Evolutionary conservation across 306 rosid genomes (phyloP), one percentile per base, ranked within the genome.

Genomic region (Vigna trinervia): DNA sequence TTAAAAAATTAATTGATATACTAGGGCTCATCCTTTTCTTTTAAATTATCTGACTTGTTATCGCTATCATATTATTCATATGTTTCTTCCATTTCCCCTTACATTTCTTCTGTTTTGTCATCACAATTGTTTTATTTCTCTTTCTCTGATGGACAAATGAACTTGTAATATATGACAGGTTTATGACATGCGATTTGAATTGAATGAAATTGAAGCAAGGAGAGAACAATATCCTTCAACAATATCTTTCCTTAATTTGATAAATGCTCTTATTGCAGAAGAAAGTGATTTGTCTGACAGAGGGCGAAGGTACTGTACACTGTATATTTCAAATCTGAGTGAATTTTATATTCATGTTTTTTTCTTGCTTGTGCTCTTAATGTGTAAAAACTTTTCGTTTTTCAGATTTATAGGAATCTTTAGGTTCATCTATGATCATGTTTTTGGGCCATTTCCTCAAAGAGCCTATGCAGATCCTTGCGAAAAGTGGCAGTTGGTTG

Each of bases 361-460:
- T 61, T 70, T 74, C 26, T 47, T 64, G 59, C 13, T 63, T 26
- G 26, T 51, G 62, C 71, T 46, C 68, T 30, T 71, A 34, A 69
- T 34, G 68, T 80, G 71, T 58, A 12, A 51, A 48, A 32, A 5
- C 12, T 54, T 0, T 54, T 19, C 64, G 53, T 62, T 67, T 75
- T 76, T 77, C 93, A 95, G 97, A 90, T 95, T 92, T 84, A 88
- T 95, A 41, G 97, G 98, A 77, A 92, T 95, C 83, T 95, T 95
- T 85, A 87, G 96, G 85, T 95, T 95, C 73, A 85, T 92, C 69
- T 95, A 89, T 71, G 98, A 95, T 85, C 97, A 95, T 83, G 98
- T 92, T 77, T 95, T 95, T 83, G 97, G 95, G 82, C 98, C 97
- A 63, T 95, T 90, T 86, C 97, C 97, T 82, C 98, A 95, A 74